Percentiles rank a stretch among this genome's conserved stretches.
phyloP scores from a whole-genome alignment of 352 stramenopile genomes.

The Phytophthora lateralis region DNA sequence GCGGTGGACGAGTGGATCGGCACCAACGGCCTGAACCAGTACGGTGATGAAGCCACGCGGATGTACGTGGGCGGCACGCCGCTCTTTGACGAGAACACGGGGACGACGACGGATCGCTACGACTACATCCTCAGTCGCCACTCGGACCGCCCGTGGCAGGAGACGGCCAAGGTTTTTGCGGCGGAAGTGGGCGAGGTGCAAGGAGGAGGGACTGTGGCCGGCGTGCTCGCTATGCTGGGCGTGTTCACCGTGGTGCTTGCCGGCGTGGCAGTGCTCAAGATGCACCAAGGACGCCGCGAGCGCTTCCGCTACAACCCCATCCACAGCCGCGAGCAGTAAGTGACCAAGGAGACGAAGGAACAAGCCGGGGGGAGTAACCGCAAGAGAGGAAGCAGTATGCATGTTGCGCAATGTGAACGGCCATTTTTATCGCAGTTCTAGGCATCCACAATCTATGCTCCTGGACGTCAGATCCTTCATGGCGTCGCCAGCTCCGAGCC shows the following conservation, averaged over 20 bases:
- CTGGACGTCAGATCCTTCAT: background rate
- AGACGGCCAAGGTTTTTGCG: conserved; percentile 22
- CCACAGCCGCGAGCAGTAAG: conserved; percentile 40
- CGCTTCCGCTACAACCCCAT: conserved; percentile 68
- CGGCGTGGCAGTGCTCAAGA: conserved; percentile 37
- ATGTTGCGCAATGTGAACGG: conserved; percentile 32
- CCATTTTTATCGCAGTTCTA: background rate
- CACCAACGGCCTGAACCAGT: conserved; percentile 62
- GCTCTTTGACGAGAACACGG: conserved; percentile 78
- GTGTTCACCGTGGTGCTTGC: conserved; percentile 43
- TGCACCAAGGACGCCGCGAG: conserved; percentile 29
- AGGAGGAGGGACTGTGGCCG: conserved; percentile 33
- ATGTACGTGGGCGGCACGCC: conserved; percentile 81
- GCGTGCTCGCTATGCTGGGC: conserved; percentile 40
- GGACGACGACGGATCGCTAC: conserved; percentile 53
- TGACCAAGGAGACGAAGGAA: background rate
- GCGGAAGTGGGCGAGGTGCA: conserved; percentile 13
- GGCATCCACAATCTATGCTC: background rate
- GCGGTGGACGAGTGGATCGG: conserved; percentile 66
- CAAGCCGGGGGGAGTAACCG: conserved; percentile 7
- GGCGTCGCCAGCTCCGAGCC: background rate
- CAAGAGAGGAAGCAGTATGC: conserved; percentile 4
- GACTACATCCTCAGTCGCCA: conserved; percentile 71
- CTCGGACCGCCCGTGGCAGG: conserved; percentile 63
- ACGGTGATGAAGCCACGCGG: conserved; percentile 54